A percentile compares a stretch with the other conserved stretches of the same genome.
Conservation (phyloP, 2,329 filamentous ascomycete species). For the Lizonia empirigonia region DNA sequence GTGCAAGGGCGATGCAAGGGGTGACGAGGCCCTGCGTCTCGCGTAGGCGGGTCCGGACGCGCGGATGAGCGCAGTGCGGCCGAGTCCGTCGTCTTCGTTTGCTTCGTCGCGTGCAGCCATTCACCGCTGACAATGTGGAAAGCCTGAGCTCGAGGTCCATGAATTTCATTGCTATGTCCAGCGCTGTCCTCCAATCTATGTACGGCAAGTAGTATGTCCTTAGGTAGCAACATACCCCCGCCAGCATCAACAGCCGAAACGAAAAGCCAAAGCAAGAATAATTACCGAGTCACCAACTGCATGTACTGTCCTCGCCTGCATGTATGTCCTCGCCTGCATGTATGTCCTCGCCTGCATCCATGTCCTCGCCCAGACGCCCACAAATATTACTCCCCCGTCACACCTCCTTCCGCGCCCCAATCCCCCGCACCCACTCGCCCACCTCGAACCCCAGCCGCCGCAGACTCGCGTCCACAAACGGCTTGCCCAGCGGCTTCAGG, state of each 20-base stretch:
- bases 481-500: conserved; percentile 38
- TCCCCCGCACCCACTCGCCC: conserved; percentile 71
- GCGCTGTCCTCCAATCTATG: not conserved
- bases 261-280: not conserved
- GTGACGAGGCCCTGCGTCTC: not conserved
- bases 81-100: not conserved
- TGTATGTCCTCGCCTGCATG: no score
- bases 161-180: not conserved
- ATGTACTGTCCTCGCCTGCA: no score
- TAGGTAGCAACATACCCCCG: not conserved
- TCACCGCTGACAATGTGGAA: no score
- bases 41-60: not conserved
- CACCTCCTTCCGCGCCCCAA: conserved; percentile 16
- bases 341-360: no score
- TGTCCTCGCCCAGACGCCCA: no score
- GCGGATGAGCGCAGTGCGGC: conserved; percentile 1
- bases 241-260: not conserved
- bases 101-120: not conserved
- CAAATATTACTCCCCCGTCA: not conserved
- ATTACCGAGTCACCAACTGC: no score
- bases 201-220: conserved; percentile 1
- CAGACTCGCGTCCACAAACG: conserved; percentile 59
- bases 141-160: no score
- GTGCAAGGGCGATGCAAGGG: conserved; percentile 4
- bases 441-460: conserved; percentile 85